A percentile compares a stretch with the other conserved stretches of the same genome.
These are phyloP conservation scores for Madurella mycetomatis DNA, from an alignment of 2,329 filamentous ascomycete genomes.

Conservation along the genomic window DNA sequence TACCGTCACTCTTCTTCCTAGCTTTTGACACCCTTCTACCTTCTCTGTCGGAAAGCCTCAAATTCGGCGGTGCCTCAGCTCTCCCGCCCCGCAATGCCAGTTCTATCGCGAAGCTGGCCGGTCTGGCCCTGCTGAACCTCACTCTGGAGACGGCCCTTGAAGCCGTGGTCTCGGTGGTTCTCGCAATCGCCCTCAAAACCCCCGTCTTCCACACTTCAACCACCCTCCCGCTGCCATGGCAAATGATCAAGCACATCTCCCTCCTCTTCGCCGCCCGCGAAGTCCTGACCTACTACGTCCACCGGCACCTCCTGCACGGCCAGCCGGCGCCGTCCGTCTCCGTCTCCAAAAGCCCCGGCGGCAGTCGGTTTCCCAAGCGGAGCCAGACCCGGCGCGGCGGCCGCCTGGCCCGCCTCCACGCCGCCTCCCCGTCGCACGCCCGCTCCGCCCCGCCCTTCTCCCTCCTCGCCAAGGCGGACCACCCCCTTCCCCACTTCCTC, in stretches of 20 bases:
- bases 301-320: constrained; percentile 67
- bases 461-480: constrained; percentile 62
- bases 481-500: constrained; percentile 61
- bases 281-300: constrained; percentile 66
- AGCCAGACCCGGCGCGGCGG: too few relatives aligned
- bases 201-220: constrained; percentile 47
- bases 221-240: constrained; percentile 50
- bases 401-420: constrained; percentile 39
- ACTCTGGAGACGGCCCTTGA: constrained; percentile 41
- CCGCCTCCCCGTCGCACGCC: constrained; percentile 47
- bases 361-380: too few relatives aligned
- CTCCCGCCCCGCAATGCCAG: constrained; percentile 43
- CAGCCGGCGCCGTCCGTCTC: constrained; percentile 7
- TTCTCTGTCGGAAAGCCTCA: constrained; percentile 63
- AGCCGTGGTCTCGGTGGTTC: constrained; percentile 37
- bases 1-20: constrained; percentile 69
- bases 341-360: background rate
- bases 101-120: constrained; percentile 32
- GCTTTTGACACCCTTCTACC: constrained; percentile 68
- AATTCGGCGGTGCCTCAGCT: constrained; percentile 55
- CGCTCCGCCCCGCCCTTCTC: constrained; percentile 55
- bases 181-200: constrained; percentile 31
- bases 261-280: constrained; percentile 46
- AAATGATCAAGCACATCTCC: constrained; percentile 46
- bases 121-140: constrained; percentile 45